Conservation (phyloP, 2,329 filamentous ascomycete species). For the Sclerotinia sclerotiorum region DNA sequence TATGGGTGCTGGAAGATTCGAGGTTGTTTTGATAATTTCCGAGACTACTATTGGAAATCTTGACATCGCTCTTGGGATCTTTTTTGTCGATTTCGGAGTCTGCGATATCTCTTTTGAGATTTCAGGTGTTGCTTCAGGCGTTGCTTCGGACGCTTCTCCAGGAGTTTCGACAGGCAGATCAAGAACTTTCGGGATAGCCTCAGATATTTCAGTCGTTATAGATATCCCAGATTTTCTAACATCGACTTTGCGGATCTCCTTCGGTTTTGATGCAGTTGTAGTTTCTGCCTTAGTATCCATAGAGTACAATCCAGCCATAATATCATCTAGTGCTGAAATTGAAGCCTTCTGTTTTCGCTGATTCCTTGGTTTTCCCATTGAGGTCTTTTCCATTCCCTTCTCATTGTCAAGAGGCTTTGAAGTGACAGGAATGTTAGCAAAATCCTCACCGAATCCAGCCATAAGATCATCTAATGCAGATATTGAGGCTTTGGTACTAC, state of each 20-base stretch:
- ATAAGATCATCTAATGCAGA: conserved; percentile 25
- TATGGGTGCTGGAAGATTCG: neutral
- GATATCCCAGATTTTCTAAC: neutral
- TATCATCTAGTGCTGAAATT: conserved; percentile 22
- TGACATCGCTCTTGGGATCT: neutral
- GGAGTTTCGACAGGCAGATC: neutral
- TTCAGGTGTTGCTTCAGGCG: neutral
- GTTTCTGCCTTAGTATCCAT: neutral
- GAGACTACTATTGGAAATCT: conserved; percentile 3
- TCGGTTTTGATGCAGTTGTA: neutral
- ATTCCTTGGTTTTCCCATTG: neutral
- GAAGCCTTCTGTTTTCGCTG: conserved; percentile 1
- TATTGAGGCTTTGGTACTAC: conserved; percentile 11
- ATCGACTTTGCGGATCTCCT: neutral
- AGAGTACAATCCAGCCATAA: conserved; percentile 19
- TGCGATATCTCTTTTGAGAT: neutral
- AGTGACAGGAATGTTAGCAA: neutral
- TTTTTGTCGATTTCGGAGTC: neutral
- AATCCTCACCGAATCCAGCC: conserved; percentile 16
- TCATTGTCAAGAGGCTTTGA: conserved; percentile 1
- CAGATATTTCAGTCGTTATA: neutral
- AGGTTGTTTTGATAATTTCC: neutral
- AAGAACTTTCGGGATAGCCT: neutral
- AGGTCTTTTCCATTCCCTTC: conserved; percentile 5
- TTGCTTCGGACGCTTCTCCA: neutral